phyloP scores from a whole-genome alignment of 768 basidiomycete genomes.

The Sporobolomyces phaffii region DNA sequence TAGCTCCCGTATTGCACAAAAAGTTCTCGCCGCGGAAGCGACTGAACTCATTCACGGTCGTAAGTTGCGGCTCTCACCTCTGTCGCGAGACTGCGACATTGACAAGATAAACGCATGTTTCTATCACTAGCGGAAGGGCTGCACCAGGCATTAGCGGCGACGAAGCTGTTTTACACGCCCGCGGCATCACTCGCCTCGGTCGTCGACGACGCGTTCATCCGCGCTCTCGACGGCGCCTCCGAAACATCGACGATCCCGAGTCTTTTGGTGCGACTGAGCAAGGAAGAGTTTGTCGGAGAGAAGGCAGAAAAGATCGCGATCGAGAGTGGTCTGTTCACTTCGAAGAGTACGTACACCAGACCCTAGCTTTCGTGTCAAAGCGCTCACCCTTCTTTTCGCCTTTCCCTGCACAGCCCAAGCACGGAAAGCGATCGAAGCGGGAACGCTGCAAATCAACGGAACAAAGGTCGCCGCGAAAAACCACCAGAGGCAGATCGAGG shows the following conservation, averaged over 20 bases:
- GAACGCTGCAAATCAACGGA: conserved; percentile 30
- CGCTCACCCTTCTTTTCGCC: not conserved
- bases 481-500: conserved; percentile 13
- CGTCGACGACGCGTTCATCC: not conserved
- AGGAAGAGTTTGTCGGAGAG: conserved; percentile 1
- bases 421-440: conserved; percentile 27
- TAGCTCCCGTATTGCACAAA: conserved; percentile 53
- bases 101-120: too few species aligned
- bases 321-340: conserved; percentile 27
- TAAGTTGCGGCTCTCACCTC: conserved; percentile 43
- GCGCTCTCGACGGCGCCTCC: conserved; percentile 21
- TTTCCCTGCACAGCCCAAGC: conserved; percentile 25
- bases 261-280: conserved; percentile 1
- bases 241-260: conserved; percentile 12
- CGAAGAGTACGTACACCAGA: conserved; percentile 26
- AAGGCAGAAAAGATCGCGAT: conserved; percentile 22
- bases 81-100: not conserved
- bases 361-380: too few species aligned
- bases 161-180: conserved; percentile 25
- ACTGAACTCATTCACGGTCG: conserved; percentile 60
- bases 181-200: conserved; percentile 1
- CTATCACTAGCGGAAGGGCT: conserved; percentile 24
- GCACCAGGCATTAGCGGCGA: conserved; percentile 32
- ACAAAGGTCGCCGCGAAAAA: conserved; percentile 9
- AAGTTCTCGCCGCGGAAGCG: conserved; percentile 56